Conservation (phyloP, 768 basidiomycete genomes). For the Coprinellus micaceus region DNA sequence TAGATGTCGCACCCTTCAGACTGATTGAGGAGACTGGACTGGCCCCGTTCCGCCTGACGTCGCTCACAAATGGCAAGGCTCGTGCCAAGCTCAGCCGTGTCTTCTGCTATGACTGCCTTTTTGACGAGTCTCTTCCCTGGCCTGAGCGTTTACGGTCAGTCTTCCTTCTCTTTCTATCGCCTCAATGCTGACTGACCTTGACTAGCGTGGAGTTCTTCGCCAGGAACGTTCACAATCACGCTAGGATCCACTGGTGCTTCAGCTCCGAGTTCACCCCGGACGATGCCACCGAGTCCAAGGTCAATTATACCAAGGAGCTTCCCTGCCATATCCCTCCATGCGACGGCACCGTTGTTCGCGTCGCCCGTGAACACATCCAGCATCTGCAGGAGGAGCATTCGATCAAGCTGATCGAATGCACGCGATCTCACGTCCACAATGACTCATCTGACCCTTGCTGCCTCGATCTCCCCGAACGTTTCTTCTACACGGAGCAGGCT, state of each 20-base stretch:
- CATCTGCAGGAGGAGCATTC: not conserved
- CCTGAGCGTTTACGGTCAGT: not conserved
- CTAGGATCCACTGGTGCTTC: not conserved
- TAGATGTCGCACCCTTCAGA: not conserved
- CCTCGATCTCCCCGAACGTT: not conserved
- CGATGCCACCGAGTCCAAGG: not conserved
- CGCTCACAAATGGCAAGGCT: not conserved
- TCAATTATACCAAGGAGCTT: not conserved
- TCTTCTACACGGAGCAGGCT: not conserved
- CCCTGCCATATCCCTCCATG: not conserved
- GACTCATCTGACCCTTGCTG: too few relatives aligned
- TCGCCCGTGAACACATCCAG: not conserved
- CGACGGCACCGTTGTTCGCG: not conserved
- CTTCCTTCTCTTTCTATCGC: not conserved
- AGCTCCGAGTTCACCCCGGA: too few relatives aligned
- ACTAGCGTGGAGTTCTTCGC: not conserved
- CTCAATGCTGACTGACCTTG: not conserved
- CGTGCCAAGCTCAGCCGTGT: not conserved
- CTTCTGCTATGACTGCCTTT: not conserved
- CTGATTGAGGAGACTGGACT: too few relatives aligned
- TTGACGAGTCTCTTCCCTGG: not conserved
- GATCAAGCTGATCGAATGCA: not conserved
- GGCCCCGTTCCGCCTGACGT: not conserved
- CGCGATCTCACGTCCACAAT: not conserved
- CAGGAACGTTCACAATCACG: not conserved